Conservation (phyloP, 371 early-diverging fungal species). For the Zancudomyces culisetae region DNA sequence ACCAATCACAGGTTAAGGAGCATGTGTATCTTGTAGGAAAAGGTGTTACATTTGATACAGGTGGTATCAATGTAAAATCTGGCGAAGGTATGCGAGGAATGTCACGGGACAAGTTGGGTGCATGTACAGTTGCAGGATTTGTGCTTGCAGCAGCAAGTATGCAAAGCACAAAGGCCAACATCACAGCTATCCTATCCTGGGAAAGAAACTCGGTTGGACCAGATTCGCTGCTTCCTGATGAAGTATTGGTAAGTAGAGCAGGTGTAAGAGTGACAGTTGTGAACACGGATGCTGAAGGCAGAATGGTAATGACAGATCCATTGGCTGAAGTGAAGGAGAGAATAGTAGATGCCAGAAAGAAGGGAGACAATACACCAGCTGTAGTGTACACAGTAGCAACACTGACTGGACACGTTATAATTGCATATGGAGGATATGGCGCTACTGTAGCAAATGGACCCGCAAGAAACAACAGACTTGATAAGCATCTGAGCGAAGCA, state of each 20-base stretch:
- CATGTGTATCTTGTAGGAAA: conserved; percentile 76
- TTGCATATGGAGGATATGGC: conserved; percentile 60
- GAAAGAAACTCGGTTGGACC: conserved; percentile 70
- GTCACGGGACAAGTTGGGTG: conserved; percentile 83
- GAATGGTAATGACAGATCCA: conserved; percentile 77
- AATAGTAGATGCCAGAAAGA: conserved; percentile 32
- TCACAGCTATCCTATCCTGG: conserved; percentile 49
- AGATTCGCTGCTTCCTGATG: conserved; percentile 63
- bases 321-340: conserved; percentile 55
- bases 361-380: conserved; percentile 26
- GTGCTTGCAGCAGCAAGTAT: conserved; percentile 44
- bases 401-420: conserved; percentile 66
- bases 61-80: conserved; percentile 72
- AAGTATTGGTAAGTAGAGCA: conserved; percentile 54
- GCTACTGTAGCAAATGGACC: conserved; percentile 64
- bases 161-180: conserved; percentile 41
- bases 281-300: conserved; percentile 84
- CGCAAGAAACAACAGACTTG: conserved; percentile 40
- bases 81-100: conserved; percentile 75
- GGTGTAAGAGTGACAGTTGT: conserved; percentile 66
- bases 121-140: conserved; percentile 69
- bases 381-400: conserved; percentile 70
- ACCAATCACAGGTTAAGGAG: conserved; percentile 54
- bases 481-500: conserved; percentile 38
- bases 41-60: conserved; percentile 81